Evolutionary conservation across 768 basidiomycete species (phyloP).

Genomic region (Trametes coccinea): DNA sequence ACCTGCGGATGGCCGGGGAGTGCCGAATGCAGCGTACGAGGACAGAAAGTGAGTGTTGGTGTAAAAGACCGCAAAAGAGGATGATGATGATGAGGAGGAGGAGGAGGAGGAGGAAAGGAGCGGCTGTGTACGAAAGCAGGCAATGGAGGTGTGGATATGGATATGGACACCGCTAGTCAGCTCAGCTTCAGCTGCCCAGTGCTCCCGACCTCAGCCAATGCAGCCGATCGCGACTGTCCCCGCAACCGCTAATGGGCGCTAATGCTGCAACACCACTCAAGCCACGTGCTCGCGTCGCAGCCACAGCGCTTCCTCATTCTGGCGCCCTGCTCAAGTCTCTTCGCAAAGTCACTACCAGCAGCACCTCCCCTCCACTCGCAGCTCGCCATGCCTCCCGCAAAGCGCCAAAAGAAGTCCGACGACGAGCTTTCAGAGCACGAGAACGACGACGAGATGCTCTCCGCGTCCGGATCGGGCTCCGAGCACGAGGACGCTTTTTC

Average conservation of each 20-base stretch:
- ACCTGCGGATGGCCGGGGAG: not conserved
- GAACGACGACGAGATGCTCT: conserved; percentile 15
- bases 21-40: not conserved
- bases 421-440: conserved; percentile 32
- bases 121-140: not conserved
- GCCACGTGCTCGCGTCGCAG: conserved; percentile 10
- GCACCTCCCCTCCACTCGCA: not conserved
- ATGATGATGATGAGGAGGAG: not conserved
- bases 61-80: not conserved
- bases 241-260: conserved; percentile 15
- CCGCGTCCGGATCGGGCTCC: conserved; percentile 17
- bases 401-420: conserved; percentile 48
- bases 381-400: conserved; percentile 49
- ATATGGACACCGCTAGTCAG: not conserved
- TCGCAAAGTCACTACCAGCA: not conserved
- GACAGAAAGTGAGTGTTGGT: not conserved
- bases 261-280: not conserved
- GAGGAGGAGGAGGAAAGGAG: not conserved
- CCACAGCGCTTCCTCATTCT: not conserved
- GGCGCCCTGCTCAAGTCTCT: not conserved
- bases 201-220: too few species aligned
- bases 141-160: not conserved
- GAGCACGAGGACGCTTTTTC: conserved; percentile 17
- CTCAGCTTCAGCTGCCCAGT: too few species aligned
- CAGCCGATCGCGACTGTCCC: not conserved